Evolutionary conservation across 1,139 yeast genomes (phyloP).

Genomic region (Pichia sp.): DNA sequence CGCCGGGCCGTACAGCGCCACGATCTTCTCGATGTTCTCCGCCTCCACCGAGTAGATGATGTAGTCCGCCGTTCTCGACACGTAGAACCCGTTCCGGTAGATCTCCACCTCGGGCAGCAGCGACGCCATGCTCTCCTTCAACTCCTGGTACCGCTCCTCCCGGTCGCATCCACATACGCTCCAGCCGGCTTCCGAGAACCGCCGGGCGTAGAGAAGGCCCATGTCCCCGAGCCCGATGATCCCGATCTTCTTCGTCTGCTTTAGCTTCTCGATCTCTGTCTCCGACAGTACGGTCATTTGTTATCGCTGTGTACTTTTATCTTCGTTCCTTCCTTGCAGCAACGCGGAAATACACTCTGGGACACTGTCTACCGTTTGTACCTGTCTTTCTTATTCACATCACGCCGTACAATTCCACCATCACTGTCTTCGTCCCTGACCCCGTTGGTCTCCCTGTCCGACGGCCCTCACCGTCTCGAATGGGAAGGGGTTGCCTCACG

Average conservation of each 20-base stretch:
- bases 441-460: not conserved
- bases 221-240: slow-evolving; percentile 96
- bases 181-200: slow-evolving; percentile 84
- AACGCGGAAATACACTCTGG: too few relatives aligned
- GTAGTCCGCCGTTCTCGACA: slow-evolving; percentile 75
- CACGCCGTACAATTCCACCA: not conserved
- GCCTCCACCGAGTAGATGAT: slow-evolving; percentile 90
- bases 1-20: slow-evolving; percentile 73
- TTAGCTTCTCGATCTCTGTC: slow-evolving; percentile 16
- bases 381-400: not conserved
- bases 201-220: slow-evolving; percentile 83
- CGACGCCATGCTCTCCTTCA: slow-evolving; percentile 41
- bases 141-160: slow-evolving; percentile 55
- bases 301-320: not conserved
- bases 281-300: slow-evolving; percentile 17
- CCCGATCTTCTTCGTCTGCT: slow-evolving; percentile 56
- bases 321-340: not conserved
- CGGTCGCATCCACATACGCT: slow-evolving; percentile 85
- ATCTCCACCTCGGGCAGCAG: slow-evolving; percentile 36
- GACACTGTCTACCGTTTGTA: too few relatives aligned
- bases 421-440: not conserved
- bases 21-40: slow-evolving; percentile 69
- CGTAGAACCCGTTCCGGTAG: slow-evolving; percentile 71
- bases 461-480: not conserved
- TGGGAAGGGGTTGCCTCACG: not conserved